phyloP scores from a whole-genome alignment of 176 grass and related monocot species.

The Pontederia crassipes region DNA sequence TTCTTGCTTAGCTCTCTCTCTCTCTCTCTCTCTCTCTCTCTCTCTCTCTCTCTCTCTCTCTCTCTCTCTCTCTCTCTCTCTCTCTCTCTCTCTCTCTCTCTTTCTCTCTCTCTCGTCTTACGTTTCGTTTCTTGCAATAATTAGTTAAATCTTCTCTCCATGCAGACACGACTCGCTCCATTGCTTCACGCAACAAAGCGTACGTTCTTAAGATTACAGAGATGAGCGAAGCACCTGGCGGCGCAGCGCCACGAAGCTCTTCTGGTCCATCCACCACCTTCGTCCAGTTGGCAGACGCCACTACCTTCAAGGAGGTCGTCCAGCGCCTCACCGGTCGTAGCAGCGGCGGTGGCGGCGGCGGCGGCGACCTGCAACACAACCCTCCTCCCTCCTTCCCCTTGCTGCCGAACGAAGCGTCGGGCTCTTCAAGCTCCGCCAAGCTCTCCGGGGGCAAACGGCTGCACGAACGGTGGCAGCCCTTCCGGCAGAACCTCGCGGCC shows the following conservation, averaged over 20 bases:
- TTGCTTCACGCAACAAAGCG: background rate
- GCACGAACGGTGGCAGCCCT: background rate
- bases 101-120: background rate
- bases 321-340: background rate
- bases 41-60: background rate
- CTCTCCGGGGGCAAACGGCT: background rate
- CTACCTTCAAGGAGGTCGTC: conserved; percentile 3
- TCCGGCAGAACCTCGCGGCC: background rate
- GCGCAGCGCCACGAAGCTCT: background rate
- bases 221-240: background rate
- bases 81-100: background rate
- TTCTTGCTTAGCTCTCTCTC: background rate
- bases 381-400: background rate
- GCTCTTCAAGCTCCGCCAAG: too few relatives aligned
- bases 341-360: background rate
- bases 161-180: background rate
- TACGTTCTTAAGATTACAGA: too few relatives aligned
- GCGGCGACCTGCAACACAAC: background rate
- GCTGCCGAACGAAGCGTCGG: background rate
- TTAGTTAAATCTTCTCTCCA: background rate
- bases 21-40: background rate
- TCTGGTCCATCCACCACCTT: background rate
- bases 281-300: background rate
- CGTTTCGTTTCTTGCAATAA: background rate
- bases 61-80: background rate